Evolutionary conservation across 2,329 filamentous ascomycete genomes (phyloP).

Genomic region (Xylariaceae sp.): DNA sequence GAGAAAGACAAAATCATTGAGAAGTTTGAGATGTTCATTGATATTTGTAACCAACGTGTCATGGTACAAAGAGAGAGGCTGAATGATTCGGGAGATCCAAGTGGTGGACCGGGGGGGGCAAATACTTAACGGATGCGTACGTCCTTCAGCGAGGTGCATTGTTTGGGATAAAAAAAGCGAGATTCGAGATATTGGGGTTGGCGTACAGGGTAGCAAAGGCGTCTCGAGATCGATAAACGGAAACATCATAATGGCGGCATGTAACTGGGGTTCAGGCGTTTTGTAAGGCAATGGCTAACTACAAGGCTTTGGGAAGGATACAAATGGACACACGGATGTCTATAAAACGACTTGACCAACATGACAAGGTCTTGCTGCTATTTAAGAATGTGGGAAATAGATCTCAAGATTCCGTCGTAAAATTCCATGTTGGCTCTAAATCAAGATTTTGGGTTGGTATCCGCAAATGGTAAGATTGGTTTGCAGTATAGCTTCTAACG

Average conservation of each 20-base stretch:
- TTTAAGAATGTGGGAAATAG: constrained; percentile 7
- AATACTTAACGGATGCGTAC: constrained; percentile 15
- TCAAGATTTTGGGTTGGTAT: too few relatives aligned
- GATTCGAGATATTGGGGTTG: constrained; percentile 9
- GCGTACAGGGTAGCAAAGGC: constrained; percentile 20
- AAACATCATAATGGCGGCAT: constrained; percentile 11
- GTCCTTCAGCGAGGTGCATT: not conserved
- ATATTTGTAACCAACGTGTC: constrained; percentile 63
- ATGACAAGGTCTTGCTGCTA: constrained; percentile 3
- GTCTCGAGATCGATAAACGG: constrained; percentile 20
- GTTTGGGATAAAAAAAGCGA: constrained; percentile 10
- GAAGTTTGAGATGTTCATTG: constrained; percentile 66
- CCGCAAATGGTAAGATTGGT: too few relatives aligned
- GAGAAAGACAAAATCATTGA: constrained; percentile 60
- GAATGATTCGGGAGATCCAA: constrained; percentile 27
- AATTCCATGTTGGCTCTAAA: too few relatives aligned
- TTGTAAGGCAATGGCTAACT: constrained; percentile 7
- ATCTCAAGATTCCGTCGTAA: constrained; percentile 2
- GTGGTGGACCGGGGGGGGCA: constrained; percentile 18
- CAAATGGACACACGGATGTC: constrained; percentile 8
- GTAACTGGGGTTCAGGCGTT: constrained; percentile 22
- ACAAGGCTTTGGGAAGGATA: too few relatives aligned
- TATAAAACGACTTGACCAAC: constrained; percentile 12
- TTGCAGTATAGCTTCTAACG: too few relatives aligned
- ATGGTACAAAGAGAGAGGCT: constrained; percentile 59